Evolutionary conservation across 1,284 basidiomycete genomes (phyloP), one percentile per base, ranked within the genome.

Genomic region (Sporisorium reilianum): DNA sequence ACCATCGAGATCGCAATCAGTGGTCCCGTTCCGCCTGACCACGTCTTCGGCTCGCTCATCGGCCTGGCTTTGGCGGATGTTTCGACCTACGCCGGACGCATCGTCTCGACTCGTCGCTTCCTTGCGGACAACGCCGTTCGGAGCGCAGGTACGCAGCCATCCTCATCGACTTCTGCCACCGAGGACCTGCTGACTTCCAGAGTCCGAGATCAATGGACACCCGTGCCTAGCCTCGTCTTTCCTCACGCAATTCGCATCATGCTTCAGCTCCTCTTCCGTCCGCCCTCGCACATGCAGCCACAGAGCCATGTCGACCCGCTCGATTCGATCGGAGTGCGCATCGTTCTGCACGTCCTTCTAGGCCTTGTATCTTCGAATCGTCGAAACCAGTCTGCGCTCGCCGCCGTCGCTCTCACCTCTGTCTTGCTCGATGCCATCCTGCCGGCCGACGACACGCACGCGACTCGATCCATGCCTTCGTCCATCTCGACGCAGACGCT

Each of bases 51-150:
- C 25, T 57, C 71, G 3, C 69, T 82, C 5, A 44, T 80, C 4
- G 81, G 78, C 20, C 45, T 82, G 0, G 73, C 78, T 2, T 44
- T 80, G 6, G 81, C 71, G 34, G 69, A 82, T n/a, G 70, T 81
- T 2, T 40, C 64, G 0, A 68, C 71, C 0, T 64, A 64, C 18
- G 53, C 68, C 28, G 53, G 59, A 4, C 34, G 75, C 53, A 55
- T 73, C 57, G 23, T 53, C 49, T 53, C 66, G 5, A 55, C 58
- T 22, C 55, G 73, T 22, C 58, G 64, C 25, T 57, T 44, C 25
- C 54, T 70, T 23, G 60, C 45, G 1, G 60, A 63, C 20, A 34
- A 63, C 1, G 20, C 9, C 11, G 20, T 52, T 3, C 11, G 22
- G 9, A 3, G 23, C 25, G 30, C 9, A 3, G 23, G 28, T 16